Base-by-base conservation (phyloP, 805 yeast genomes). In the Zygoascus ofunaensis region DNA sequence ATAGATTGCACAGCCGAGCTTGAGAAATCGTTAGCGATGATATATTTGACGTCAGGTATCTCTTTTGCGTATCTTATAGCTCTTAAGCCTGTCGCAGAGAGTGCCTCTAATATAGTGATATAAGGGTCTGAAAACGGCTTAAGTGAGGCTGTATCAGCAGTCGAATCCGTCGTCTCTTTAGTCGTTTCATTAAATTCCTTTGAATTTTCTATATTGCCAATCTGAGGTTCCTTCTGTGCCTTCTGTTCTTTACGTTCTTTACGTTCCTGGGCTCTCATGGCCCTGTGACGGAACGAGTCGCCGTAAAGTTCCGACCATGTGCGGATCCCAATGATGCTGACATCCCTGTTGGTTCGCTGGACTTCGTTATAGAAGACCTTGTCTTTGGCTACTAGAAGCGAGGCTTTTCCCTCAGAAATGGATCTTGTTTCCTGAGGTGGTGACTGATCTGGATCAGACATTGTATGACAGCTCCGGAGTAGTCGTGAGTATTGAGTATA, bases 331-430 rank as follows among this genome's bases (percentile, higher is more conserved):
- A 82, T 68, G 4, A 86, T 82, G 52, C 94, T 82, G 40, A 92
- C 66, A 60, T 92, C 99, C 55, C 99, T 74, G 63, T 92, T 92
- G 65, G 87, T 92, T 64, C 90, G 97, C 65, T 92, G 99, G 45
- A 92, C 83, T 7, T 95, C 97, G 60, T 92, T 92, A 65, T 92
- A 92, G 59, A 92, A 92, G 8, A 92, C 98, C 48, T 72, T 72
- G 40, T 79, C 79, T 55, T 84, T 81, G 3, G 95, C 90, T 49
- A 82, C 83, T 26, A 89, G 68, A 37, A 92, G 79, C 20, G 80
- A 74, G 12, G 97, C 97, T 45, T 73, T 68, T 1, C 99, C 99
- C 20, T 41, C 38, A 8, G 43, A 32, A n/a, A 34, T n/a, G 12
- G 37, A 17, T 12, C 26, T 36, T 34, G 37, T 34, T 8, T 34